Conservation (phyloP, 1,284 basidiomycete genomes). For the Sanghuangporus baumii region DNA sequence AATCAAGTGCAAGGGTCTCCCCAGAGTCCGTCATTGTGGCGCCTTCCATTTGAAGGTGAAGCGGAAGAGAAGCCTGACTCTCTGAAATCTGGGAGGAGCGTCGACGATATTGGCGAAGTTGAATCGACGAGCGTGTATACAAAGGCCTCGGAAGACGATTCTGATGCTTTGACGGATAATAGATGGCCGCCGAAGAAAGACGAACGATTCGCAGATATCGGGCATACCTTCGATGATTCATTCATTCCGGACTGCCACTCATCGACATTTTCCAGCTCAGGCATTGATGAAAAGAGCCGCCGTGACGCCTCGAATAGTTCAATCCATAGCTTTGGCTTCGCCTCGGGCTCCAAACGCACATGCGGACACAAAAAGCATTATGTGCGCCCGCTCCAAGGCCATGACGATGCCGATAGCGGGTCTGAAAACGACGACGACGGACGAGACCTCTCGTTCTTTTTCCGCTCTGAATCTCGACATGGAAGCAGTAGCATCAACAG, state of each 20-base stretch:
- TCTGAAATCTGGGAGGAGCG: not conserved
- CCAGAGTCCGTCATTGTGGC: not conserved
- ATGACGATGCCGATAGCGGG: not conserved
- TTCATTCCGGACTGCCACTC: not conserved
- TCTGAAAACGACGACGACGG: not conserved
- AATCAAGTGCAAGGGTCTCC: constrained; percentile 1
- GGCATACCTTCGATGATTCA: not conserved
- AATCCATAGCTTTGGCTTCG: not conserved
- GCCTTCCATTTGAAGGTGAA: not conserved
- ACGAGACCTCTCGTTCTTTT: not conserved
- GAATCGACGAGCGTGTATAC: not conserved
- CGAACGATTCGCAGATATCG: not conserved
- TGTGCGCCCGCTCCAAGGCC: not conserved
- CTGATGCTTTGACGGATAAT: not conserved
- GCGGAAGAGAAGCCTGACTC: not conserved
- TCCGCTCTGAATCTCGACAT: not conserved
- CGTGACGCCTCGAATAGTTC: too few relatives aligned
- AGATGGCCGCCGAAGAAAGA: not conserved
- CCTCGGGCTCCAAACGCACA: not conserved
- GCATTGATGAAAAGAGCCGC: not conserved
- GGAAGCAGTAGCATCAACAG: not conserved
- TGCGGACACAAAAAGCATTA: constrained; percentile 1
- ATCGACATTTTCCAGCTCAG: not conserved
- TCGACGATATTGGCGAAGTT: not conserved
- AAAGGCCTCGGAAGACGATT: not conserved